Evolutionary conservation across 129 eudicot genomes (phyloP).

Genomic region (Mikania micrantha): DNA sequence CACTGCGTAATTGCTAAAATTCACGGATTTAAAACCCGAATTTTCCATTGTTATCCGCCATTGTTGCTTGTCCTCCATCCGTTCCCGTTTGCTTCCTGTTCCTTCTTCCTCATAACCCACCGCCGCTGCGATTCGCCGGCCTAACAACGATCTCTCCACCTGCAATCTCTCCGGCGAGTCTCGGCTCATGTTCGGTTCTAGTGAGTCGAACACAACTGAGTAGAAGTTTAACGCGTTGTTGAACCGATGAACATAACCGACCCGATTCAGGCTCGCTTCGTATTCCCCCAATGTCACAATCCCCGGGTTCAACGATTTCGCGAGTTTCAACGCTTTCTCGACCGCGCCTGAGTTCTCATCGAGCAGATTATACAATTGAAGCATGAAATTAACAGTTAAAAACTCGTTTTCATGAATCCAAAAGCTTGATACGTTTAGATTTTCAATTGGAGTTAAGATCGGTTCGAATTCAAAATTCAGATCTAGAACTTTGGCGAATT

Average conservation of each 20-base stretch:
- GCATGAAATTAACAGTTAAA: conserved; percentile 87
- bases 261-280: conserved; percentile 68
- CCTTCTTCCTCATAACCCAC: conserved; percentile 55
- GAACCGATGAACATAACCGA: conserved; percentile 51
- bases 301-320: conserved; percentile 65
- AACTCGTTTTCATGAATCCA: conserved; percentile 69
- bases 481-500: conserved; percentile 76
- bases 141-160: conserved; percentile 63
- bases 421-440: conserved; percentile 47
- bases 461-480: conserved; percentile 78
- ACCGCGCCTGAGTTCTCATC: conserved; percentile 41
- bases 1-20: conserved; percentile 72
- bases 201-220: conserved; percentile 62
- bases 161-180: conserved; percentile 60
- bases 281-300: conserved; percentile 89
- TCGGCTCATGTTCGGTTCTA: conserved; percentile 61
- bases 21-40: conserved; percentile 60
- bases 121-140: conserved; percentile 60
- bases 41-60: conserved; percentile 66
- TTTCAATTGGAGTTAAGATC: conserved; percentile 44
- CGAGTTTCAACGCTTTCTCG: conserved; percentile 47
- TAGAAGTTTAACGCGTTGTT: conserved; percentile 57
- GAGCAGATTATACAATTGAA: conserved; percentile 62
- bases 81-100: conserved; percentile 45
- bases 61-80: conserved; percentile 75